Evolutionary conservation across 106 monocot genomes (phyloP).

Genomic region (Allium fistulosum): DNA sequence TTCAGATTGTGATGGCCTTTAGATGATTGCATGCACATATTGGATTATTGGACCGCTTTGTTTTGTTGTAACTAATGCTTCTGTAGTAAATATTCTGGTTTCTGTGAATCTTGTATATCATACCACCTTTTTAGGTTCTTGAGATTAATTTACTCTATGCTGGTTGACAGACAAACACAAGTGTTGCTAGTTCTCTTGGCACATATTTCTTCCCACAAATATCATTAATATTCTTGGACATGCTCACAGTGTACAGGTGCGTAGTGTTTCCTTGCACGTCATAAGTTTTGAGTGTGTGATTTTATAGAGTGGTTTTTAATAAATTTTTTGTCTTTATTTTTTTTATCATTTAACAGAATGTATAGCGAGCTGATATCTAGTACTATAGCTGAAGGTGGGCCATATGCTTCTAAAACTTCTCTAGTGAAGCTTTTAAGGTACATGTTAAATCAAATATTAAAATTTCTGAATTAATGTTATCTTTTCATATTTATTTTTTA

Average conservation of each 20-base stretch:
- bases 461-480: background rate
- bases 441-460: background rate
- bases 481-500: background rate
- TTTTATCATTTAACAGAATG: conserved; percentile 57
- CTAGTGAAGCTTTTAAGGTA: conserved; percentile 76
- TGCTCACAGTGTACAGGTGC: conserved; percentile 95
- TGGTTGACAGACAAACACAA: conserved; percentile 86
- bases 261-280: background rate
- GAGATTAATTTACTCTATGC: conserved; percentile 1
- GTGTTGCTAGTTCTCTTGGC: conserved; percentile 89
- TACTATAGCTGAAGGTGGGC: conserved; percentile 92
- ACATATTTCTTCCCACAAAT: conserved; percentile 88
- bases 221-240: conserved; percentile 92
- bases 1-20: background rate
- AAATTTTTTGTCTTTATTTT: background rate
- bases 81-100: background rate
- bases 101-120: background rate
- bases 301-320: background rate
- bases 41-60: background rate
- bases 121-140: background rate
- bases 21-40: background rate
- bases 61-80: background rate
- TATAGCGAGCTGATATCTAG: conserved; percentile 98
- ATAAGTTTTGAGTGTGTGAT: background rate
- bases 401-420: conserved; percentile 92